These are phyloP conservation scores for Aphanocladium album DNA, from an alignment of 2,329 filamentous ascomycete species.

Conservation along the genomic window DNA sequence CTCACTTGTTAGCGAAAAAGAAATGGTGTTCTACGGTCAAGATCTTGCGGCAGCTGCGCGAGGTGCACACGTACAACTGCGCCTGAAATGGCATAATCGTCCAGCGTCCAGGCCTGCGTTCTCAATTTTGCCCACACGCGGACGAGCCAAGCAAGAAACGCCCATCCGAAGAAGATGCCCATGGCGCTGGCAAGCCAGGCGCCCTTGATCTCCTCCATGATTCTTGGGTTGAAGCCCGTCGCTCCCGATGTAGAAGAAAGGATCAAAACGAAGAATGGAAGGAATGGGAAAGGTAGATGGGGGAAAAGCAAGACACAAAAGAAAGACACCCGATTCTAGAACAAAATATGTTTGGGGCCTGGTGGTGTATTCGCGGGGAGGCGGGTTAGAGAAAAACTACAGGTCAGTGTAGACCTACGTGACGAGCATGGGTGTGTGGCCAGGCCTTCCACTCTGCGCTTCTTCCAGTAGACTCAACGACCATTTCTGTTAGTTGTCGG, in stretches of 20 bases:
- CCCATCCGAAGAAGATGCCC: slow-evolving; percentile 16
- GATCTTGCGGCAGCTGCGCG: too few relatives aligned
- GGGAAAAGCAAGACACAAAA: neutral
- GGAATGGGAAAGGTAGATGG: neutral
- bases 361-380: neutral
- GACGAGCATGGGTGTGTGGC: neutral
- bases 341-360: neutral
- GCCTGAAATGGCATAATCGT: slow-evolving; percentile 13
- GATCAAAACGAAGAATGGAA: neutral
- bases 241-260: neutral
- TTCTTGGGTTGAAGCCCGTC: too few relatives aligned
- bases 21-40: neutral
- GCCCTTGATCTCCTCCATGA: slow-evolving; percentile 10
- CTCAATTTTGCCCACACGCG: slow-evolving; percentile 15
- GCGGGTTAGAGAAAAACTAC: neutral
- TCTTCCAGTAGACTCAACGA: neutral
- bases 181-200: slow-evolving; percentile 14
- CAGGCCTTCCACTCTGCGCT: neutral
- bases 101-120: slow-evolving; percentile 13
- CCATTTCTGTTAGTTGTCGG: too few relatives aligned
- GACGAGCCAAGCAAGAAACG: slow-evolving; percentile 11
- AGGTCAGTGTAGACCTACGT: neutral
- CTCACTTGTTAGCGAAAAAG: neutral
- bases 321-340: neutral
- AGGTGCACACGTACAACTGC: slow-evolving; percentile 9